phyloP scores from a whole-genome alignment of 257 asterid species.

The Salvia hispanica region DNA sequence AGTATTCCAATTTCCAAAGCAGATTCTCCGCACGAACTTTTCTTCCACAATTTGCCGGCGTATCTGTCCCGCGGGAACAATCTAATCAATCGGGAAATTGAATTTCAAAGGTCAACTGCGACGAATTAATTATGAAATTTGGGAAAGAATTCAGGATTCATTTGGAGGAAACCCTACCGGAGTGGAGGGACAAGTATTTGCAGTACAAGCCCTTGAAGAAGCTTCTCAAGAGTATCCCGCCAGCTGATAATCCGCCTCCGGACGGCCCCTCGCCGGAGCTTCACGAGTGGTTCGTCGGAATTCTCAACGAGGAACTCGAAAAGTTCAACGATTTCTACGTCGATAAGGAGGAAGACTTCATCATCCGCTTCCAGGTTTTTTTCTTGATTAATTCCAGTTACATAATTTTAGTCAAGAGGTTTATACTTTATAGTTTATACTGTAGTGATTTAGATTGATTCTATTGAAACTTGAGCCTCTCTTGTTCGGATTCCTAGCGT shows the following conservation, averaged over 20 bases:
- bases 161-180: conserved; percentile 87
- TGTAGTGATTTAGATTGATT: too few species aligned
- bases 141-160: conserved; percentile 83
- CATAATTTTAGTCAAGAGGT: background rate
- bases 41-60: too few species aligned
- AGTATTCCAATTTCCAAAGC: too few species aligned
- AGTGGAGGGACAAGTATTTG: conserved; percentile 92
- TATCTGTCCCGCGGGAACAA: too few species aligned
- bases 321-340: conserved; percentile 96
- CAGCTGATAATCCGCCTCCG: conserved; percentile 24
- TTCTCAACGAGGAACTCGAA: conserved; percentile 76
- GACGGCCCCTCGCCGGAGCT: conserved; percentile 41
- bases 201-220: conserved; percentile 55
- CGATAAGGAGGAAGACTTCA: conserved; percentile 92
- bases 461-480: conserved; percentile 19
- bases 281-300: conserved; percentile 71
- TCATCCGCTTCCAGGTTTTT: conserved; percentile 83
- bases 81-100: background rate
- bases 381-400: background rate
- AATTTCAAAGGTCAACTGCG: background rate
- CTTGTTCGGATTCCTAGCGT: conserved; percentile 16
- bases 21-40: too few species aligned
- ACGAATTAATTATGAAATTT: conserved; percentile 54
- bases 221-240: too few species aligned
- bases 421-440: too few species aligned